phyloP scores from a whole-genome alignment of 352 stramenopile genomes.

The Globisporangium lucens region DNA sequence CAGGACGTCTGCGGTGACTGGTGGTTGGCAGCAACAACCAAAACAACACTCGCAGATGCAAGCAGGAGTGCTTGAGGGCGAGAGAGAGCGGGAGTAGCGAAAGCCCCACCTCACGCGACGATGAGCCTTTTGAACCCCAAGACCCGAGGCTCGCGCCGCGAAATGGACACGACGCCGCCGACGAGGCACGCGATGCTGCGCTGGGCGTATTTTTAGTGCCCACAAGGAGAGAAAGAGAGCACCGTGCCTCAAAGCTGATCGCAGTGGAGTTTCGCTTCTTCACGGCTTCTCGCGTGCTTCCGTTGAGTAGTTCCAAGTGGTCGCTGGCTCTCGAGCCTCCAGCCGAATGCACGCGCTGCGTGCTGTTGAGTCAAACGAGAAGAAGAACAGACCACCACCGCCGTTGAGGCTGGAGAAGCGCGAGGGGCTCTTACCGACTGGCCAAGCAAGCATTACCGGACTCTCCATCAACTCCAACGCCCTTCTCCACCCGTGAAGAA shows the following conservation, averaged over 20 bases:
- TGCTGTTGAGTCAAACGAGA: neutral
- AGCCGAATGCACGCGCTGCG: neutral
- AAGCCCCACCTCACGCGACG: neutral
- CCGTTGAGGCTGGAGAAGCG: neutral
- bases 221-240: neutral
- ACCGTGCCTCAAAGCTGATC: neutral
- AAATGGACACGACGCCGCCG: constrained; percentile 9
- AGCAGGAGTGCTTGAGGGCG: neutral
- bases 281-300: constrained; percentile 1
- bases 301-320: neutral
- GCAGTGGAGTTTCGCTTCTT: constrained; percentile 8
- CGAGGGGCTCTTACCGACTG: neutral
- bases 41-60: neutral
- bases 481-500: constrained; percentile 2
- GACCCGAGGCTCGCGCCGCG: neutral
- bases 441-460: constrained; percentile 9
- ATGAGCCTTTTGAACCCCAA: neutral
- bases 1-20: neutral
- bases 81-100: constrained; percentile 7
- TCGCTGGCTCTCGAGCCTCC: neutral
- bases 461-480: constrained; percentile 3
- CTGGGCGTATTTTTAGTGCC: neutral
- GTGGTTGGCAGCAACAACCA: neutral
- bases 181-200: neutral
- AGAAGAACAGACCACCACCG: neutral